Base-by-base conservation (phyloP, 2,329 filamentous ascomycete genomes). In the Trichoderma atrobrunneum region DNA sequence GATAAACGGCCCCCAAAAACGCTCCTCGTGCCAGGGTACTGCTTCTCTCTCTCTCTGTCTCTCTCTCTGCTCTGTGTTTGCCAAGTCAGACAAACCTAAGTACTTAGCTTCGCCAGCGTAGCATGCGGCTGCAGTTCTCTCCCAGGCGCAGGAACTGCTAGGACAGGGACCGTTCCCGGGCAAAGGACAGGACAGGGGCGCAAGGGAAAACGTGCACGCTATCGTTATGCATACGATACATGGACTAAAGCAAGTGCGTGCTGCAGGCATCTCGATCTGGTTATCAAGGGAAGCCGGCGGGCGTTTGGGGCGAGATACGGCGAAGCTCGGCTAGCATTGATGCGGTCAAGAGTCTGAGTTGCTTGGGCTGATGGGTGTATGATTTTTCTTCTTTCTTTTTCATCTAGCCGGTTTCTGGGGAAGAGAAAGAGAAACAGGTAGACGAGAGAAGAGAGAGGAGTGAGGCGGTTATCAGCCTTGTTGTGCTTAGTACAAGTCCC, bases 221-320 rank as follows among this genome's bases (percentile, higher is more conserved):
- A 70, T 70, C 68, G 43, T 64, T 64, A 70, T 70, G 68, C 68
- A 70, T 70, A 70, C 68, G 60, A 71, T 64, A 64, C 60, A 71
- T 43, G 48, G 59, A 64, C 68, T 71, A 71, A 64, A 51, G 68
- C 60, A 71, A 64, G 60, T 71, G 68, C 68, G 68, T 63, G 59
- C 59, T 71, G 68, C 68, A 71, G 68, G 60, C 68, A 71, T 71
- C 68, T 63, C 68, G 68, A 71, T 71, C 68, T 71, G 59, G 68
- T 51, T 70, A 70, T 70, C 56, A 62, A 70, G 30, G 57, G 56
- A 28, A 39, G 34, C 16, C 68, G 60, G 62, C 60, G 48, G 68
- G 43, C 28, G 30, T 61, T 39, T 32, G 43, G 43, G 43, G 30
- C 24, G 54, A 39, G 60, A 64, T 51, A 71, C 60, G 26, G 51